Evolutionary conservation across 495 filamentous ascomycete genomes (phyloP).

Genomic region (Terfezia boudieri): DNA sequence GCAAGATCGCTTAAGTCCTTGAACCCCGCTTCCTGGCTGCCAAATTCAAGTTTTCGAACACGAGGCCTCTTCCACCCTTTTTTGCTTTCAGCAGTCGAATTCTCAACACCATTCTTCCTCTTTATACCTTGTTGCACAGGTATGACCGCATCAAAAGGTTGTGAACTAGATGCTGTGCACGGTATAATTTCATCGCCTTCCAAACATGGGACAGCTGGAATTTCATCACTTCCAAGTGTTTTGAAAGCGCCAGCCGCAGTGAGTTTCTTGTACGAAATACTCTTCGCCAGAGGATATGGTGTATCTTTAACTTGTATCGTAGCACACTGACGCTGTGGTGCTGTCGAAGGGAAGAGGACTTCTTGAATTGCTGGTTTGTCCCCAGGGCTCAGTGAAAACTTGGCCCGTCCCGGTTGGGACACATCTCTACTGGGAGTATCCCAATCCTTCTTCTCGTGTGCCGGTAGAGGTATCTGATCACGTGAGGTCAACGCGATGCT

Average conservation of each 20-base stretch:
- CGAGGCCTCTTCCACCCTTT: neutral
- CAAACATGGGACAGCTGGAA: neutral
- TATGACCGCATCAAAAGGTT: neutral
- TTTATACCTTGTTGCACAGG: neutral
- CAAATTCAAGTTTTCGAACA: neutral
- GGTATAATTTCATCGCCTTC: neutral
- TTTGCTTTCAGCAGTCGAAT: neutral
- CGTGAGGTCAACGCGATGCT: no score
- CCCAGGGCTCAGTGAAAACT: no score
- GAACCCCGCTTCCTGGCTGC: neutral
- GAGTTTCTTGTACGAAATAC: neutral
- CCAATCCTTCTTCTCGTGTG: no score
- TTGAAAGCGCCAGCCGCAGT: no score
- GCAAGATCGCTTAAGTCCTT: neutral
- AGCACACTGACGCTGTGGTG: neutral
- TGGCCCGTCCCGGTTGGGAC: no score
- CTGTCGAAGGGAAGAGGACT: neutral
- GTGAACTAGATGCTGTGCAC: neutral
- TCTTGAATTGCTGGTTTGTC: no score
- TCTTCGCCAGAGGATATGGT: neutral
- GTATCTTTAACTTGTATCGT: neutral
- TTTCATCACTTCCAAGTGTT: no score
- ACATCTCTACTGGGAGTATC: no score
- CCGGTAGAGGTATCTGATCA: no score
- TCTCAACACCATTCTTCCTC: neutral